A percentile compares a stretch with the other conserved stretches of the same genome.
phyloP scores from a whole-genome alignment of 2,329 filamentous ascomycete species.

The Neopestalotiopsis clavispora region DNA sequence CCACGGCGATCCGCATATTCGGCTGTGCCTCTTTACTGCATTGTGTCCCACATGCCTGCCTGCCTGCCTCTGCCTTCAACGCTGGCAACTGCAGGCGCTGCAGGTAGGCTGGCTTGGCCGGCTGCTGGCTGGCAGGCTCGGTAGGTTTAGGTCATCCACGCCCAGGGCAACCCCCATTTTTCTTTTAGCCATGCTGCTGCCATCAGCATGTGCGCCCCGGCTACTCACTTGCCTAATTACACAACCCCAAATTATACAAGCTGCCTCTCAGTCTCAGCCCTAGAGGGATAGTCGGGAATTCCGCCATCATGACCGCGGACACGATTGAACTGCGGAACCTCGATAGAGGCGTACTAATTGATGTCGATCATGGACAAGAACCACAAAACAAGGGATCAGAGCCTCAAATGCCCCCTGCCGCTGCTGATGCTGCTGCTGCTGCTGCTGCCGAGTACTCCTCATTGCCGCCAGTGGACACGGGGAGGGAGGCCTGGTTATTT shows the following conservation, averaged over 20 bases:
- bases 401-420: background rate
- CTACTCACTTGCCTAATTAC: background rate
- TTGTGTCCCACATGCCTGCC: background rate
- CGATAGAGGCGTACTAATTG: background rate
- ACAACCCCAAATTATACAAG: background rate
- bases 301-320: background rate
- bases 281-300: background rate
- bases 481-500: constrained; percentile 14
- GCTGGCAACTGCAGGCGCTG: background rate
- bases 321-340: constrained; percentile 1
- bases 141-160: background rate
- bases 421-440: too few relatives aligned
- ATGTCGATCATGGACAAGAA: background rate
- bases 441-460: background rate
- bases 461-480: constrained; percentile 6
- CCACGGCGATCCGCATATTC: background rate
- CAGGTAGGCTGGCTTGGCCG: too few relatives aligned
- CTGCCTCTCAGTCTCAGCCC: background rate
- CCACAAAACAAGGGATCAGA: background rate
- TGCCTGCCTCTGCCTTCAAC: background rate
- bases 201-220: background rate
- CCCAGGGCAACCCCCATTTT: background rate
- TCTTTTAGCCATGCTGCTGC: background rate
- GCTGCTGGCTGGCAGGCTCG: background rate
- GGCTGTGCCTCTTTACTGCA: background rate